A percentile compares a stretch with the other conserved stretches of the same genome.
Evolutionary conservation across 805 yeast species (phyloP).

Genomic region (Maudiozyma serrabonitensis): DNA sequence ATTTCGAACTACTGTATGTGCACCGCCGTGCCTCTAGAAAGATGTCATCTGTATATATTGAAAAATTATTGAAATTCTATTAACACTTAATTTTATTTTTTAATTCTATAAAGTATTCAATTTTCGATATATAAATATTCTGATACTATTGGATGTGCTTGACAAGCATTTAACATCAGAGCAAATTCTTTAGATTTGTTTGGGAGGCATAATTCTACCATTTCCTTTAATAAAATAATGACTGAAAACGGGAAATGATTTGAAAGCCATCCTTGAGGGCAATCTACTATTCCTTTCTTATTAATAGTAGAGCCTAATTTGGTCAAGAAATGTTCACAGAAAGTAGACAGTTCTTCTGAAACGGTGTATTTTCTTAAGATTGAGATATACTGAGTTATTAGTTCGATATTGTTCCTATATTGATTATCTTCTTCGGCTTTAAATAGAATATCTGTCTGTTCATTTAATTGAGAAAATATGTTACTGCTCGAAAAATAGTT

Average conservation of each 20-base stretch:
- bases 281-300: not conserved
- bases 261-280: conserved; percentile 20
- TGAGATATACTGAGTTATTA: conserved; percentile 12
- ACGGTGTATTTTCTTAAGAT: conserved; percentile 10
- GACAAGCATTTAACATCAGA: not conserved
- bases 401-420: conserved; percentile 43
- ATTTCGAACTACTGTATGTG: not conserved
- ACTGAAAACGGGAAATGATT: conserved; percentile 16
- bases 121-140: conserved; percentile 2
- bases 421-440: conserved; percentile 60
- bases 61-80: too few species aligned
- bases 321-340: too few species aligned
- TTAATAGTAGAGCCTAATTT: too few species aligned
- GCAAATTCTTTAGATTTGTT: not conserved
- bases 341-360: too few species aligned
- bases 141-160: conserved; percentile 2
- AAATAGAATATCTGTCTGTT: conserved; percentile 39
- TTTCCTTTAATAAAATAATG: conserved; percentile 9
- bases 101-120: not conserved
- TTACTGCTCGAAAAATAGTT: not conserved
- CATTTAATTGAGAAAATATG: not conserved
- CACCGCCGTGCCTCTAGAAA: too few species aligned
- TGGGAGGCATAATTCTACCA: not conserved
- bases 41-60: too few species aligned
- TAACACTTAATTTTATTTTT: not conserved